phyloP scores from a whole-genome alignment of 2,329 filamentous ascomycete species.

The Byssoonygena ceratinophila region DNA sequence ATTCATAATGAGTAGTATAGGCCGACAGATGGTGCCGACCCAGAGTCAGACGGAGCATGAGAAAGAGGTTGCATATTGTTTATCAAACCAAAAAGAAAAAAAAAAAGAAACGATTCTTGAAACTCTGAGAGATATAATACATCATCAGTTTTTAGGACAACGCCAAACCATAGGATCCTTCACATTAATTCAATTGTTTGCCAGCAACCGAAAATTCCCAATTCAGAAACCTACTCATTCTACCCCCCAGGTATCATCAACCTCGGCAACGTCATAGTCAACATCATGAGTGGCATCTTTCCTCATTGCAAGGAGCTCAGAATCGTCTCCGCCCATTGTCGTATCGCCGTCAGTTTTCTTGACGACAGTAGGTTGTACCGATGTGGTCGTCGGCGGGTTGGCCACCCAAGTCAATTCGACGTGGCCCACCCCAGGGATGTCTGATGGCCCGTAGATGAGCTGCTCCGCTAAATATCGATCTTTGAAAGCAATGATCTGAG shows the following conservation, averaged over 20 bases:
- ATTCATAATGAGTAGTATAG: too few species aligned
- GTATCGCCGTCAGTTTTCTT: conserved; percentile 24
- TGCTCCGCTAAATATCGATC: conserved; percentile 46
- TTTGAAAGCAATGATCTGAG: conserved; percentile 38
- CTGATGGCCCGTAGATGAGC: conserved; percentile 39
- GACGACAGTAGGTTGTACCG: conserved; percentile 10
- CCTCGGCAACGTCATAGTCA: conserved; percentile 44
- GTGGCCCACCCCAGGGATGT: conserved; percentile 44
- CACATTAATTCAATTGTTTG: not conserved
- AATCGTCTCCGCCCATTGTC: conserved; percentile 20
- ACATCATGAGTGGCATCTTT: conserved; percentile 28
- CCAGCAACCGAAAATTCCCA: not conserved
- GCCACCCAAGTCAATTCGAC: conserved; percentile 48
- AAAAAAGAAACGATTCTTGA: not conserved
- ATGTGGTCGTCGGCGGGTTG: conserved; percentile 24
- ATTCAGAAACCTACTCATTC: not conserved
- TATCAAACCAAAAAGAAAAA: too few species aligned
- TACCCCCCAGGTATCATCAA: conserved; percentile 37
- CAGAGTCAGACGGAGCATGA: too few species aligned
- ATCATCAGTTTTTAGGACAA: not conserved
- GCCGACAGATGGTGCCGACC: too few species aligned
- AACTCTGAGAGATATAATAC: not conserved
- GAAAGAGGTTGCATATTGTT: too few species aligned
- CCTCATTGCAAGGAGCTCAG: conserved; percentile 3
- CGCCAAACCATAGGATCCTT: not conserved